phyloP scores from a whole-genome alignment of 768 basidiomycete genomes.

The Podaxis sp. region DNA sequence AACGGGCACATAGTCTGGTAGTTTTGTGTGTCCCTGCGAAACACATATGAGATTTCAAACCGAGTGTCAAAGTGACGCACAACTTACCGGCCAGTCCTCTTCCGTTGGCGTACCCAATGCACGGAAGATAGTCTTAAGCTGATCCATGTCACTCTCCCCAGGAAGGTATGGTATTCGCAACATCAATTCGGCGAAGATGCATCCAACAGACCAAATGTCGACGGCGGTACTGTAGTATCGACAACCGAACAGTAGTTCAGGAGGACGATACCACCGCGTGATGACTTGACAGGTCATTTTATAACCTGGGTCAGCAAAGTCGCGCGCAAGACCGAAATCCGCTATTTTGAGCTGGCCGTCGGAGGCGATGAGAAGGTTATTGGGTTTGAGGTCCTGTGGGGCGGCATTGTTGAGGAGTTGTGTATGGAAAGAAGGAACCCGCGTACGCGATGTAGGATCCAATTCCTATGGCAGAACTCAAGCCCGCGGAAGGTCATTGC shows the following conservation, averaged over 20 bases:
- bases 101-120: constrained; percentile 96
- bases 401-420: neutral
- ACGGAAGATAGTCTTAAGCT: constrained; percentile 90
- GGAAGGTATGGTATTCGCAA: constrained; percentile 93
- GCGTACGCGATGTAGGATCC: constrained; percentile 86
- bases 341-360: constrained; percentile 95
- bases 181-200: constrained; percentile 98
- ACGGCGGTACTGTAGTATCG: constrained; percentile 90
- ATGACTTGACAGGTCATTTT: constrained; percentile 99
- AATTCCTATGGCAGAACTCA: constrained; percentile 98
- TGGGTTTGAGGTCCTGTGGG: constrained; percentile 92
- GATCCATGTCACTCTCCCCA: constrained; percentile 96
- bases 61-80: neutral
- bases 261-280: constrained; percentile 99
- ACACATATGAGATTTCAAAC: neutral
- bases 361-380: constrained; percentile 92
- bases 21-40: constrained; percentile 78
- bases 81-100: constrained; percentile 90
- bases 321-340: constrained; percentile 97
- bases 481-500: constrained; percentile 96
- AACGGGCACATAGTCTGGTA: constrained; percentile 87
- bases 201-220: constrained; percentile 97
- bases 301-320: constrained; percentile 91
- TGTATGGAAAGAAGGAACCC: neutral
- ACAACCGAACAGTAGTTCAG: constrained; percentile 90